phyloP scores from a whole-genome alignment of 2,329 filamentous ascomycete genomes.

The Calonectria fujianensis region DNA sequence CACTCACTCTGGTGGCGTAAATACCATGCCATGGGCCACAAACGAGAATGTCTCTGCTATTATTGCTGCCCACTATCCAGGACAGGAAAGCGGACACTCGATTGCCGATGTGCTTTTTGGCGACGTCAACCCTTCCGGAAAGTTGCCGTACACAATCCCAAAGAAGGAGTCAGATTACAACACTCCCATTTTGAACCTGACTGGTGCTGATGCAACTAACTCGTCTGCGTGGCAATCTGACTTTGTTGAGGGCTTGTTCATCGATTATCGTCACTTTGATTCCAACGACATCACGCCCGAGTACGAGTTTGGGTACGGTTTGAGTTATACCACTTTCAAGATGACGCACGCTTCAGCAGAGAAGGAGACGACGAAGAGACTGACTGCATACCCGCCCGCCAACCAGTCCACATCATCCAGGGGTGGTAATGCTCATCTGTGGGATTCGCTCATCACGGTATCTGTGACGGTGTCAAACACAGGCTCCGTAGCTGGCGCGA shows the following conservation, averaged over 20 bases:
- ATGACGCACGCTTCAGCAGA: not conserved
- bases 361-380: not conserved
- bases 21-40: slow-evolving; percentile 74
- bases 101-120: slow-evolving; percentile 78
- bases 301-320: slow-evolving; percentile 85
- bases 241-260: slow-evolving; percentile 70
- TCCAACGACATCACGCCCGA: slow-evolving; percentile 75
- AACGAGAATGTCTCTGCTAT: slow-evolving; percentile 78
- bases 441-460: not conserved
- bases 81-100: slow-evolving; percentile 77
- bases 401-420: not conserved
- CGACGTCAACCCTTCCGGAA: slow-evolving; percentile 72
- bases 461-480: not conserved
- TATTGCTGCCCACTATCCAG: slow-evolving; percentile 75
- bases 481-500: not conserved
- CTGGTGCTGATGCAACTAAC: not conserved
- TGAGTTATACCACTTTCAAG: slow-evolving; percentile 82
- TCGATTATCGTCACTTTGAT: slow-evolving; percentile 86
- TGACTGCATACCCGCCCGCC: not conserved
- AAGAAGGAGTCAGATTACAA: slow-evolving; percentile 74
- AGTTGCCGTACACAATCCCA: slow-evolving; percentile 78
- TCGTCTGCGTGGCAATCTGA: slow-evolving; percentile 70
- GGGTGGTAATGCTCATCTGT: not conserved
- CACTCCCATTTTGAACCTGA: slow-evolving; percentile 65
- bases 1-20: slow-evolving; percentile 77